phyloP scores from a whole-genome alignment of 139 green algal species.

The Coelastrella sp. region DNA sequence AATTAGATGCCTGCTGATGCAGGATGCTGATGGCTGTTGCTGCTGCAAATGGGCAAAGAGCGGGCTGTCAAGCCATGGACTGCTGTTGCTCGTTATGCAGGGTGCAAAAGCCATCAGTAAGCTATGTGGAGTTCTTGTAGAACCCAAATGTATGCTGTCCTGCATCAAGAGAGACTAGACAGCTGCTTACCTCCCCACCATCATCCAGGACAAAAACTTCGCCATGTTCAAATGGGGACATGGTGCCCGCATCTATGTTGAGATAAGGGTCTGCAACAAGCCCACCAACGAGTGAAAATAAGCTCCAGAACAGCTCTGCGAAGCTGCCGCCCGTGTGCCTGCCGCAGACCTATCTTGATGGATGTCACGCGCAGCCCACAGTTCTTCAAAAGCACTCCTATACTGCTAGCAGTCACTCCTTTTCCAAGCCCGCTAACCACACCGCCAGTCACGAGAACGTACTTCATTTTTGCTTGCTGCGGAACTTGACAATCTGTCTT shows the following conservation, averaged over 20 bases:
- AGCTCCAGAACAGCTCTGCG: no score
- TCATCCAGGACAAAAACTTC: conserved; percentile 99
- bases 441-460: conserved; percentile 97
- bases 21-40: no score
- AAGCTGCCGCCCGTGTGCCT: conserved; percentile 10
- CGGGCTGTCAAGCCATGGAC: no score
- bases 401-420: conserved; percentile 95
- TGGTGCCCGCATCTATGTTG: conserved; percentile 99
- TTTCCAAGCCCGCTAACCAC: conserved; percentile 98
- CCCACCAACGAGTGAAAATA: neutral
- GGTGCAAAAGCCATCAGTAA: no score
- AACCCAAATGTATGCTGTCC: no score
- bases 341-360: conserved; percentile 95
- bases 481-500: neutral
- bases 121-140: no score
- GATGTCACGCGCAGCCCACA: conserved; percentile 93
- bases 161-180: no score
- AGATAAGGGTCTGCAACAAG: conserved; percentile 94
- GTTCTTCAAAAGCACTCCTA: conserved; percentile 97
- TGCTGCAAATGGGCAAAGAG: no score
- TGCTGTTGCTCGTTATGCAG: no score
- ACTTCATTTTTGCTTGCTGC: conserved; percentile 87
- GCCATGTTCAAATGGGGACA: conserved; percentile 99
- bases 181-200: conserved; percentile 88
- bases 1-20: no score